phyloP scores from a whole-genome alignment of 2,329 filamentous ascomycete species.

The Cladosporium oxysporum region DNA sequence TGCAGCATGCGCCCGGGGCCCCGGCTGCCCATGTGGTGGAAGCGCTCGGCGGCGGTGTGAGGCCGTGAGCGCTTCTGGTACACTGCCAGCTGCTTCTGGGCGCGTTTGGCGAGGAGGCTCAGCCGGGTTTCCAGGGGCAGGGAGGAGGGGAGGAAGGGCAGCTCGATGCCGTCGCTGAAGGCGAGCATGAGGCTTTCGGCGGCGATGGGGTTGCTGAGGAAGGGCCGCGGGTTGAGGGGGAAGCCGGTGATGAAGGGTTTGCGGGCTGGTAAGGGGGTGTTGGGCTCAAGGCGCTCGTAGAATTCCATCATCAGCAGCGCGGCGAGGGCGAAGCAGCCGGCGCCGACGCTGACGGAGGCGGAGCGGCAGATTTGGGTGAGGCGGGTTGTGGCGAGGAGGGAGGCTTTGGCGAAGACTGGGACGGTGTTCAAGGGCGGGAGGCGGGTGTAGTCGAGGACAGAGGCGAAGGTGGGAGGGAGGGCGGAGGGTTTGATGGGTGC shows the following conservation, averaged over 20 bases:
- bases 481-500: slow-evolving; percentile 23
- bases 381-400: slow-evolving; percentile 35
- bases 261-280: slow-evolving; percentile 32
- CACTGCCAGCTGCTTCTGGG: slow-evolving; percentile 44
- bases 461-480: slow-evolving; percentile 37
- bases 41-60: slow-evolving; percentile 23
- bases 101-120: slow-evolving; percentile 41
- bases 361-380: slow-evolving; percentile 44
- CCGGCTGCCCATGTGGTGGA: slow-evolving; percentile 38
- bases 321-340: slow-evolving; percentile 49
- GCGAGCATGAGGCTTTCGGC: slow-evolving; percentile 50
- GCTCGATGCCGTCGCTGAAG: slow-evolving; percentile 49
- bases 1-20: slow-evolving; percentile 45
- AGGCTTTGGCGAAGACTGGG: slow-evolving; percentile 37
- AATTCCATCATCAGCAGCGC: slow-evolving; percentile 51
- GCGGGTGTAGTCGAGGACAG: slow-evolving; percentile 43
- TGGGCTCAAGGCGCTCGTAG: slow-evolving; percentile 39
- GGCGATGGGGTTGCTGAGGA: slow-evolving; percentile 41
- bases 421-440: slow-evolving; percentile 43
- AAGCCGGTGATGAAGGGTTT: slow-evolving; percentile 48
- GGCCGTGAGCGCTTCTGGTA: slow-evolving; percentile 47
- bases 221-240: slow-evolving; percentile 49
- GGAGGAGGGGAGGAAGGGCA: slow-evolving; percentile 44
- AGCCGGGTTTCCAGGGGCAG: slow-evolving; percentile 43
- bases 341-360: slow-evolving; percentile 44